Evolutionary conservation across 352 stramenopile species (phyloP).

Genomic region (Globisporangium carolinianum): DNA sequence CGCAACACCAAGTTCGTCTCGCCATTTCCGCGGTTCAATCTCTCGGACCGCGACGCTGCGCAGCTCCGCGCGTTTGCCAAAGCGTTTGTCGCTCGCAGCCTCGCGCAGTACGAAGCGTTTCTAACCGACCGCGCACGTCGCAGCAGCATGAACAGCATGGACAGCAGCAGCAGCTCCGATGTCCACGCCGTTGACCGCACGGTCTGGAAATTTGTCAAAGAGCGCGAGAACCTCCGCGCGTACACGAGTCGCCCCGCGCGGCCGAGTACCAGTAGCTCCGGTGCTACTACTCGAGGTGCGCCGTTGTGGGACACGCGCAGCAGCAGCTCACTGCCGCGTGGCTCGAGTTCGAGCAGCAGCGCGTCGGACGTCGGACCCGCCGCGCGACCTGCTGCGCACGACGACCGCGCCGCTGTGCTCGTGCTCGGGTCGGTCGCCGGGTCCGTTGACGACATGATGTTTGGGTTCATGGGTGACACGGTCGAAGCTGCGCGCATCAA

Average conservation of each 20-base stretch:
- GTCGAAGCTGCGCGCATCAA: constrained; percentile 26
- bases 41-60: constrained; percentile 1
- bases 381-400: not conserved
- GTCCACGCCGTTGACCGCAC: not conserved
- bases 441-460: constrained; percentile 35
- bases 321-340: not conserved
- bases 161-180: no score
- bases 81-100: not conserved
- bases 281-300: no score
- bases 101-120: constrained; percentile 6
- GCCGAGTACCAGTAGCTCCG: not conserved
- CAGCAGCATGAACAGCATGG: not conserved
- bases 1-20: not conserved
- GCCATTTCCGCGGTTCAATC: constrained; percentile 6
- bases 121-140: not conserved
- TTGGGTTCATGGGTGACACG: constrained; percentile 26
- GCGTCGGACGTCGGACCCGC: not conserved
- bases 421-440: constrained; percentile 23
- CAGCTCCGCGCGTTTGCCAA: constrained; percentile 2
- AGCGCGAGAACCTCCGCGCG: constrained; percentile 4
- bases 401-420: constrained; percentile 18
- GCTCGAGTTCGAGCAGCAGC: not conserved
- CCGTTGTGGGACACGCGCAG: not conserved
- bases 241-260: not conserved
- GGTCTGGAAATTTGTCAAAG: constrained; percentile 2